phyloP scores from a whole-genome alignment of 2,329 filamentous ascomycete genomes.

The Colletotrichum gigasporum region DNA sequence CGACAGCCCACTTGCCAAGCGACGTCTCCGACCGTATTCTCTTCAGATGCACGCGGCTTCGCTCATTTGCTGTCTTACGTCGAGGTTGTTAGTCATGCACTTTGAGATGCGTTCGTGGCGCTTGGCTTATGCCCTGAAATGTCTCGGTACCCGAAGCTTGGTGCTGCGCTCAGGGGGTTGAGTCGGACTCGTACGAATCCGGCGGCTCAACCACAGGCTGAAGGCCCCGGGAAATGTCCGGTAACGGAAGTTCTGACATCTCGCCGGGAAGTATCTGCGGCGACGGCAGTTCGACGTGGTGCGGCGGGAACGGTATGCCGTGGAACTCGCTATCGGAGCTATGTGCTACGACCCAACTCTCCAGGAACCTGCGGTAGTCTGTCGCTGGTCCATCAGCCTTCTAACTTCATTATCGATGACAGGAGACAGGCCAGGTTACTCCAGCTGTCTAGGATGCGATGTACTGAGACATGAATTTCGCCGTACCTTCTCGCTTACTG shows the following conservation, averaged over 20 bases:
- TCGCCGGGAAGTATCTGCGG: conserved; percentile 51
- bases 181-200: conserved; percentile 32
- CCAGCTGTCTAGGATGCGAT: not conserved
- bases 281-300: conserved; percentile 57
- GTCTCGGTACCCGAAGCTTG: not conserved
- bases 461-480: not conserved
- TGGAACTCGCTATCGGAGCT: conserved; percentile 56
- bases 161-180: conserved; percentile 17
- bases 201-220: conserved; percentile 42
- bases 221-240: conserved; percentile 34
- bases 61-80: no score
- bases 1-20: not conserved
- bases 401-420: not conserved
- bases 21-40: no score
- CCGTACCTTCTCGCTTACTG: conserved; percentile 55
- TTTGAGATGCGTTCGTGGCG: no score
- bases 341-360: conserved; percentile 56
- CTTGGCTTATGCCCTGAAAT: not conserved
- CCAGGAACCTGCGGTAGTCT: conserved; percentile 58
- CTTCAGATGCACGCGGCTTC: not conserved
- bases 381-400: conserved; percentile 12
- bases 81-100: no score
- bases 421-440: no score
- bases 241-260: conserved; percentile 31
- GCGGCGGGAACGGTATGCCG: conserved; percentile 54